A percentile compares a stretch with the other conserved stretches of the same genome.
phyloP scores from a whole-genome alignment of 768 basidiomycete species.

The Serendipita vermifera region DNA sequence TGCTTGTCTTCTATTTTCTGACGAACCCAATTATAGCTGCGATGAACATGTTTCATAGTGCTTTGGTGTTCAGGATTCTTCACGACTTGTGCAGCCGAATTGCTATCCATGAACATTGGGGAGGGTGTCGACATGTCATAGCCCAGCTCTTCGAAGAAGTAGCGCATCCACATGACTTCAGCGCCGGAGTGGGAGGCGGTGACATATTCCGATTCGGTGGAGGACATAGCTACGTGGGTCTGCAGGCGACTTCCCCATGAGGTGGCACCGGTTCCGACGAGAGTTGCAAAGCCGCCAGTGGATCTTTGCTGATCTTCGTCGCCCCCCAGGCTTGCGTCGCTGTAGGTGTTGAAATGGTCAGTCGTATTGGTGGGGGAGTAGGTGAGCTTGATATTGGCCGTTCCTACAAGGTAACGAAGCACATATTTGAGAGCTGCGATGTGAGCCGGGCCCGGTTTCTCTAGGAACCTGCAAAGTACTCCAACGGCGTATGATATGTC shows the following conservation, averaged over 20 bases:
- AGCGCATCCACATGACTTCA: conserved; percentile 18
- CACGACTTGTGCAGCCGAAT: conserved; percentile 22
- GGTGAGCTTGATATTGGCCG: too few relatives aligned
- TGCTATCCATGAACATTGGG: conserved; percentile 26
- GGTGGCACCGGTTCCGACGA: conserved; percentile 25
- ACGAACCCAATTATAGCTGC: conserved; percentile 20
- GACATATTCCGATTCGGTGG: conserved; percentile 28
- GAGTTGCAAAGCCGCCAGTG: conserved; percentile 27
- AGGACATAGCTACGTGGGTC: conserved; percentile 26
- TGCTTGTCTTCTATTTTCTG: too few relatives aligned
- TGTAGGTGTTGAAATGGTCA: conserved; percentile 16
- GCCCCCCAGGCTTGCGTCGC: conserved; percentile 24
- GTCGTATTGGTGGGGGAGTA: too few relatives aligned
- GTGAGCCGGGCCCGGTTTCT: too few relatives aligned
- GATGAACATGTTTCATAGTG: conserved; percentile 24
- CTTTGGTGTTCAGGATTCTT: conserved; percentile 22
- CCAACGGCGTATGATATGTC: too few relatives aligned
- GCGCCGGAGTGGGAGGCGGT: conserved; percentile 14
- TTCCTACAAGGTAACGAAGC: too few relatives aligned
- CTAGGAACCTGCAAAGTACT: too few relatives aligned
- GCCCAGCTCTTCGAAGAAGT: conserved; percentile 14
- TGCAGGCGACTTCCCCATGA: conserved; percentile 31
- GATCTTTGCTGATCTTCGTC: conserved; percentile 21
- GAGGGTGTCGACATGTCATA: conserved; percentile 12
- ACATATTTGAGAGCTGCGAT: too few relatives aligned